phyloP scores from a whole-genome alignment of 768 basidiomycete genomes.

The Auricularia cornea region DNA sequence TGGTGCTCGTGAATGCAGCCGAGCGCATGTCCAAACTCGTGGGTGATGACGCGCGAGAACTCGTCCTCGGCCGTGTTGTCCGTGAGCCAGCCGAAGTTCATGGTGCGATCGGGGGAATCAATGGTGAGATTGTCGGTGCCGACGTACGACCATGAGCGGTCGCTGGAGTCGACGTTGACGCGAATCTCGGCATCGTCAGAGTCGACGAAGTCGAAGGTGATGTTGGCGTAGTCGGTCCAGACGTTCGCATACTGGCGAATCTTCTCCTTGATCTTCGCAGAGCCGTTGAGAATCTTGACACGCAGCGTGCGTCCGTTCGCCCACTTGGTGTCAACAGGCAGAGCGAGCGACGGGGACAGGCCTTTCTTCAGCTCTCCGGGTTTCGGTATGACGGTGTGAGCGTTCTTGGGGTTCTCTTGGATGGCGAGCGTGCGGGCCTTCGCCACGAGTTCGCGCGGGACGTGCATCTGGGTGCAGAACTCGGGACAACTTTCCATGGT shows the following conservation, averaged over 20 bases:
- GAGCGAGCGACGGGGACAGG: not conserved
- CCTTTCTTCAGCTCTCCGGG: too few species aligned
- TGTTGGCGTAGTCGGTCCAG: not conserved
- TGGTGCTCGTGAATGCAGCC: conserved; percentile 22
- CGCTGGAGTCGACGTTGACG: not conserved
- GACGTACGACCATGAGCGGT: not conserved
- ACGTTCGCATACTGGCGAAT: not conserved
- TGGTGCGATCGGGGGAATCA: not conserved
- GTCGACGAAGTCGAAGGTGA: not conserved
- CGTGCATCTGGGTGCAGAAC: not conserved
- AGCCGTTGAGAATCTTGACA: not conserved
- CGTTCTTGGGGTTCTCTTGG: not conserved
- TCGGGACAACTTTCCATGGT: not conserved
- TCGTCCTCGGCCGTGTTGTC: not conserved
- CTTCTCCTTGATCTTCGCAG: not conserved
- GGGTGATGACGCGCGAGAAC: conserved; percentile 11
- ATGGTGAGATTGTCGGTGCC: not conserved
- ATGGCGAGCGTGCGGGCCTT: not conserved
- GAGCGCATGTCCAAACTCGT: conserved; percentile 21
- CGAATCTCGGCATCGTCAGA: not conserved
- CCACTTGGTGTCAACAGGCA: not conserved
- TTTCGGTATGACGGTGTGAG: not conserved
- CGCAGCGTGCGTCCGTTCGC: not conserved
- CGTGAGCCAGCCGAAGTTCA: not conserved
- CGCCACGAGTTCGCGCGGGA: not conserved